Evolutionary conservation across 345 rosid species (phyloP).

Genomic region (Salix koriyanagi): DNA sequence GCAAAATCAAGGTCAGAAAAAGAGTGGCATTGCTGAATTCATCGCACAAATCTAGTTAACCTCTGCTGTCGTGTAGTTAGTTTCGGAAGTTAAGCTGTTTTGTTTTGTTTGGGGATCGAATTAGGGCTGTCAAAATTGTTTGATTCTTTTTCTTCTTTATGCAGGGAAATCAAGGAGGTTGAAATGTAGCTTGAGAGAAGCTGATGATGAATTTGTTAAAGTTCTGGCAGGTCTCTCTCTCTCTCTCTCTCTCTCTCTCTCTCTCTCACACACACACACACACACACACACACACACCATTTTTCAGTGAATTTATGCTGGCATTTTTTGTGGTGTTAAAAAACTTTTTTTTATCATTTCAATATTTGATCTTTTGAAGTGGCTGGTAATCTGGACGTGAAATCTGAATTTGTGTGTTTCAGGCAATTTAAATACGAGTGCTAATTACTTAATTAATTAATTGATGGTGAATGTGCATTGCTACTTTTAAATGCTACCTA

Average conservation of each 20-base stretch:
- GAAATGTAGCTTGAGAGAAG: slow-evolving; percentile 63
- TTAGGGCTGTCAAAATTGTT: background rate
- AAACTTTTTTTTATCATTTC: background rate
- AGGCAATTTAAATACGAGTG: background rate
- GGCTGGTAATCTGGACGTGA: background rate
- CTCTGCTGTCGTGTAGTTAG: background rate
- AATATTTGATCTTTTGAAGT: background rate
- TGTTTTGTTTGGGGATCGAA: background rate
- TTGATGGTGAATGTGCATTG: background rate
- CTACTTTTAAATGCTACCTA: background rate
- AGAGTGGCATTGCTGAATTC: background rate
- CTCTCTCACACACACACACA: background rate
- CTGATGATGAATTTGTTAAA: slow-evolving; percentile 76
- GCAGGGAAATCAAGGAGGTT: slow-evolving; percentile 51
- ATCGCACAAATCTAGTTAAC: background rate
- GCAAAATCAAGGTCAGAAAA: slow-evolving; percentile 46
- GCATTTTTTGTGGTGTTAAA: background rate
- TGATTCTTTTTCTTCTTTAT: background rate
- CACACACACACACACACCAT: background rate
- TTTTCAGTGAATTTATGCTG: background rate
- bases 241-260: slow-evolving; percentile 6
- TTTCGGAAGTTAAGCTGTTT: slow-evolving; percentile 17
- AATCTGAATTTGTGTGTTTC: background rate
- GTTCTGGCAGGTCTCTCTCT: slow-evolving; percentile 56
- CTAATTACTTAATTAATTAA: background rate